phyloP scores from a whole-genome alignment of 805 yeast species.

The Lachancea thermotolerans region DNA sequence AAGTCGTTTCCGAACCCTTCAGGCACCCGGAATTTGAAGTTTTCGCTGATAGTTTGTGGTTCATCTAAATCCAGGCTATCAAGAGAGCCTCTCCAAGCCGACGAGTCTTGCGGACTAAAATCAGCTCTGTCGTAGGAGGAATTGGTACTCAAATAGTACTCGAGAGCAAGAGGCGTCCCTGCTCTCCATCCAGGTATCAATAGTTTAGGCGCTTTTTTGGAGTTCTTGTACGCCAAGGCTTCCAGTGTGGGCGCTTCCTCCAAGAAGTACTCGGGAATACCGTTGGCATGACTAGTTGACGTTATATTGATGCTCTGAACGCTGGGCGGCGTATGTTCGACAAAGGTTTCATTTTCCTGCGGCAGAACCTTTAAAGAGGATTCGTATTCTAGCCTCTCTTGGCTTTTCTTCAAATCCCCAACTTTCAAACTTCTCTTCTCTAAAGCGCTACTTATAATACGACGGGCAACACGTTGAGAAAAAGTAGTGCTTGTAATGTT shows the following conservation, averaged over 20 bases:
- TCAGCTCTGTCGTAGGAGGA: not conserved
- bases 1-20: not conserved
- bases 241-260: constrained; percentile 15
- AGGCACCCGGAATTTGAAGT: not conserved
- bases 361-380: constrained; percentile 8
- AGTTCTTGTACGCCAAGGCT: constrained; percentile 21
- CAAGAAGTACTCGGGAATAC: constrained; percentile 4
- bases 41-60: constrained; percentile 3
- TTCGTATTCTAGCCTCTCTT: constrained; percentile 11
- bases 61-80: constrained; percentile 10
- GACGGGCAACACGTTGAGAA: not conserved
- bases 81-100: constrained; percentile 5
- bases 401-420: not conserved
- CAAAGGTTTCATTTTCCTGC: constrained; percentile 4
- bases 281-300: constrained; percentile 6
- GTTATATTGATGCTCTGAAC: constrained; percentile 8
- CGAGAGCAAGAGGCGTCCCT: not conserved
- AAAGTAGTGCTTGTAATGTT: not conserved
- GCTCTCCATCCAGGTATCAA: constrained; percentile 17
- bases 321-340: constrained; percentile 6
- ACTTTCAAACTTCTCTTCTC: not conserved
- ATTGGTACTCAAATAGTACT: not conserved
- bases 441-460: not conserved
- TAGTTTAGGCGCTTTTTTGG: constrained; percentile 14
- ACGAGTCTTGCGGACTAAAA: constrained; percentile 1